Evolutionary conservation across 2,329 filamentous ascomycete genomes (phyloP).

Genomic region (Cercospora zeina): DNA sequence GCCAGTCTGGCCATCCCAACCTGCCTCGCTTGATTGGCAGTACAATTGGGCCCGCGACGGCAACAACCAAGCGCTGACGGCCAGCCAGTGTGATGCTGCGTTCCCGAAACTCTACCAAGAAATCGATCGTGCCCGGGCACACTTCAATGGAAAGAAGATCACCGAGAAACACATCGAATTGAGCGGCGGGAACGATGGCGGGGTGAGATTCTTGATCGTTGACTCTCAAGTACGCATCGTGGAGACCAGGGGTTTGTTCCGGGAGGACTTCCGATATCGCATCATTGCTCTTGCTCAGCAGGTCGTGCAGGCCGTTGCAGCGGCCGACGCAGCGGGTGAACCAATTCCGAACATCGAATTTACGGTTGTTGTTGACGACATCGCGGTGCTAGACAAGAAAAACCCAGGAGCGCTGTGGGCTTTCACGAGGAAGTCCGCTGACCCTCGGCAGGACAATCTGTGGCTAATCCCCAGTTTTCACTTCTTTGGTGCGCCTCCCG

Average conservation of each 20-base stretch:
- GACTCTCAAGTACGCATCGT: constrained; percentile 30
- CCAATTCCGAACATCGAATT: constrained; percentile 30
- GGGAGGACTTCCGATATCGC: constrained; percentile 32
- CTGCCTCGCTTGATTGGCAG: constrained; percentile 17
- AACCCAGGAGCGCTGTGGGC: constrained; percentile 21
- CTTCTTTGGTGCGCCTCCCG: constrained; percentile 27
- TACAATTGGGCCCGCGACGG: constrained; percentile 33
- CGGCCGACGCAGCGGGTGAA: constrained; percentile 25
- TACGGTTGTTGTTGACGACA: constrained; percentile 29
- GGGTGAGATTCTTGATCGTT: constrained; percentile 26
- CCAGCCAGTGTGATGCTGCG: constrained; percentile 36
- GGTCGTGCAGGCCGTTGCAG: constrained; percentile 24
- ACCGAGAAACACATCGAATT: constrained; percentile 22
- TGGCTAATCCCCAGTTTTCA: constrained; percentile 31
- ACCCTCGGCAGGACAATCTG: constrained; percentile 28
- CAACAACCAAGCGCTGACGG: constrained; percentile 35
- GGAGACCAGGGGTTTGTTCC: constrained; percentile 23
- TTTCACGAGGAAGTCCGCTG: constrained; percentile 23
- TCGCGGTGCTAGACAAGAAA: constrained; percentile 18
- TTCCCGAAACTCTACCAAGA: constrained; percentile 40
- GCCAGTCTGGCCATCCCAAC: not conserved
- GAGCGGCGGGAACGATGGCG: constrained; percentile 44
- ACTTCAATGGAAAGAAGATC: constrained; percentile 15
- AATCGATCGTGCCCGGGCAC: constrained; percentile 35
- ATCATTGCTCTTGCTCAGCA: constrained; percentile 38